Evolutionary conservation across 257 asterid species (phyloP).

Genomic region (Plantago ovata): DNA sequence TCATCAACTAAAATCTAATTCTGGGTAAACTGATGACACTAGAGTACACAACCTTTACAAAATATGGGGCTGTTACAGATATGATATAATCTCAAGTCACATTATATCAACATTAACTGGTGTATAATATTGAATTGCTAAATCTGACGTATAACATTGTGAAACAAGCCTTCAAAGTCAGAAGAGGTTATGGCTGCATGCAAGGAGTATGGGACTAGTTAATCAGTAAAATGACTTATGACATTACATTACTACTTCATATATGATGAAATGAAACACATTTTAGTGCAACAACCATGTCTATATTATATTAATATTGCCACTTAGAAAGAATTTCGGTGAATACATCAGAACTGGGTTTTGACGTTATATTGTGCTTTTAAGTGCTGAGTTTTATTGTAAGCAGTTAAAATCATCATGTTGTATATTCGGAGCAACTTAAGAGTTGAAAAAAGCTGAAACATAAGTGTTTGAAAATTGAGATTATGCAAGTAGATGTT

Average conservation of each 20-base stretch:
- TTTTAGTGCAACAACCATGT: too few relatives aligned
- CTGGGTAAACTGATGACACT: slow-evolving; percentile 1
- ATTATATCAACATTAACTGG: not conserved
- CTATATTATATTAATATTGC: too few relatives aligned
- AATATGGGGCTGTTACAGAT: not conserved
- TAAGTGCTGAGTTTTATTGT: too few relatives aligned
- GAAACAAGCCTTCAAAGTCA: not conserved
- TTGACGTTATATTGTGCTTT: too few relatives aligned
- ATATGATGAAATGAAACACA: not conserved
- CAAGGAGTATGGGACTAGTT: not conserved
- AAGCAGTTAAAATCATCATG: too few relatives aligned
- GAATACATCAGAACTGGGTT: too few relatives aligned
- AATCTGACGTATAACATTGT: not conserved
- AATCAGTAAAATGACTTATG: not conserved
- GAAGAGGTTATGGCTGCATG: slow-evolving; percentile 1
- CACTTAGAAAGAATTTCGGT: too few relatives aligned
- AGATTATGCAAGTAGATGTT: too few relatives aligned
- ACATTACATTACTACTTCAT: not conserved
- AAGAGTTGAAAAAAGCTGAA: too few relatives aligned
- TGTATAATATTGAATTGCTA: not conserved
- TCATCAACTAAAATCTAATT: not conserved
- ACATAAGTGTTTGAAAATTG: too few relatives aligned
- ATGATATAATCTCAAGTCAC: not conserved
- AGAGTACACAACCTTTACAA: not conserved
- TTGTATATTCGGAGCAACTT: too few relatives aligned